Base-by-base conservation (phyloP, 2,329 filamentous ascomycete genomes). In the Aspergillus tanneri region DNA sequence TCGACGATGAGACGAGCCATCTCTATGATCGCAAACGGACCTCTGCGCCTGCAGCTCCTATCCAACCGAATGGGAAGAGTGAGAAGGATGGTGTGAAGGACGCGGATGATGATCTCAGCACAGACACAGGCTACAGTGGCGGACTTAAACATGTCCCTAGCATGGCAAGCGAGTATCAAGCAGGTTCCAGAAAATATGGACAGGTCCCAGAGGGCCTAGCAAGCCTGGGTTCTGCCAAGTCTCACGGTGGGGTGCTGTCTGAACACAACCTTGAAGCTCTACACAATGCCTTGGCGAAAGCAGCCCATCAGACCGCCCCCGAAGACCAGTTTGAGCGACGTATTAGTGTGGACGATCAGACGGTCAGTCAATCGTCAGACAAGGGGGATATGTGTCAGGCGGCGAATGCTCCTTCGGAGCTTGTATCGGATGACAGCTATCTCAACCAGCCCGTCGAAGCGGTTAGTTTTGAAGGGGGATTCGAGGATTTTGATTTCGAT, bases 231-330 rank as follows among this genome's bases (percentile, higher is more conserved):
- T 70, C 50, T 64, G 58, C 61, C 2, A 60, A 67, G 18, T 53
- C 60, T 10, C 61, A 65, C 40, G 62, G 62, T 19, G 65, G 64
- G 36, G 66, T 73, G 28, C 61, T 79, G 28, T 79, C 78, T 19
- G 76, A 81, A 59, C 74, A 78, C 27, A 83, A 79, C 47, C 72
- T 87, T 16, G 83, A 83, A 34, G 86, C 83, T 1, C 92, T 96
- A 61, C 90, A 96, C 63, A 86, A 86, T 43, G 90, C 90, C 1
- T 77, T 97, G 4, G 90, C 89, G 2, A 85, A 87, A 38, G 92
- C 90, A 5, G 87, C 90, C 8, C 85, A 86, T 52, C 79, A 86
- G 63, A 90, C 90, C 5, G 86, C 84, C 18, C 83, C 83, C 1
- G 85, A 85, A 28, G 89, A 89, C 2, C 85, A 88, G 47, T 92